Evolutionary conservation across 129 eudicot species (phyloP), one percentile per base, ranked within the genome.

Genomic region (Flaveria brownii): DNA sequence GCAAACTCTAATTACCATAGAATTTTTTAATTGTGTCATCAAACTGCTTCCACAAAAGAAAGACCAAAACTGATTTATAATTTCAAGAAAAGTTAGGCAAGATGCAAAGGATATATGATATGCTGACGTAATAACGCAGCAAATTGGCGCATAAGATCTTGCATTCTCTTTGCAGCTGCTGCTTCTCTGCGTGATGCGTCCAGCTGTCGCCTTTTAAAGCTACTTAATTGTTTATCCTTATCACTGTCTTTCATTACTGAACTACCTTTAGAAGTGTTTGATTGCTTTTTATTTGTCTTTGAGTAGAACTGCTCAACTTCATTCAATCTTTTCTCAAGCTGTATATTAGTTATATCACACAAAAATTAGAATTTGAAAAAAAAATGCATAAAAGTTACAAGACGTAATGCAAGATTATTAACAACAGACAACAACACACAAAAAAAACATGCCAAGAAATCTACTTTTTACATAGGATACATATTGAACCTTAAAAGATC

Each of bases 141-240:
- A 83, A 91, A 86, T 50, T 91, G 96, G 45, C 88, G 88, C 83
- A 89, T 91, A 62, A 93, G 93, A 62, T 91, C 96, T 70, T 88
- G 97, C 98, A 90, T 93, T 93, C 97, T 85, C 86, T 84, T 85
- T 39, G 82, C 70, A 25, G 91, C 93, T 81, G 88, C 90, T 60
- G 89, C 87, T 81, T 88, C 96, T 59, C 85, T 87, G 63, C 85
- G 82, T 52, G 92, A 82, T 69, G 82, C 92, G 74, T 90, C 96
- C 77, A 77, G 90, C 65, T 90, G 96, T 59, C 92, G 79, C 81
- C 77, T 93, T 77, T 79, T 90, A 52, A 77, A 85, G 83, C 83
- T 75, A 14, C 80, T 33, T 45, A 85, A 23, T 25, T 83, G 83
- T 49, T 88, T 90, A 67, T 81, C 90, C 84, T 80, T 90, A 22